Base-by-base conservation (phyloP, 495 filamentous ascomycete species). In the Friedmanniomyces simplex region DNA sequence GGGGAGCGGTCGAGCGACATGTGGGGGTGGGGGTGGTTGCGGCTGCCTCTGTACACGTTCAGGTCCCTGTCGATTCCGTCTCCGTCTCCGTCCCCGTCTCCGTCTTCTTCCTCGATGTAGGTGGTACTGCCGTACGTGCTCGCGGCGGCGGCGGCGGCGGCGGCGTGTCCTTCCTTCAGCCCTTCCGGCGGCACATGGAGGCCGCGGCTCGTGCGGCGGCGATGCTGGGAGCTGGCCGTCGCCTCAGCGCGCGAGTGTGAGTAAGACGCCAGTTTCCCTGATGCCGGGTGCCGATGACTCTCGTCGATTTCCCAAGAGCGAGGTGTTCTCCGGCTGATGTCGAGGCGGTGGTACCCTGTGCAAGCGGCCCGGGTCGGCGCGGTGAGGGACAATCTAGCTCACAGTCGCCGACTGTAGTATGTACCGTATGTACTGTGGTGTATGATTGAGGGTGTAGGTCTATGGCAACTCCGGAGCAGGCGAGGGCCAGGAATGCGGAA, bases 1-100 rank as follows among this genome's bases (percentile, higher is more conserved):
- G 88, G 88, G 65, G 88, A 91, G 71, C 87, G 82, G 53, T 88
- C 90, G 54, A 89, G 71, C 62, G 88, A 87, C 89, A 95, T 94
- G 60, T 50, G n/a, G n/a, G n/a, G n/a, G n/a, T n/a, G n/a, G n/a
- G n/a, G n/a, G n/a, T n/a, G 50, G 13, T 52, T 13, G 42, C 24
- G 28, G n/a, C 54, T 41, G 42, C n/a, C 49, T 52, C 24, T 24
- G 20, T 28, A 25, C 46, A n/a, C n/a, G n/a, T n/a, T n/a, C n/a
- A n/a, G n/a, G n/a, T n/a, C 46, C 11, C 41, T 22, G 41, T 24
- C 7, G 4, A 7, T 22, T 13, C 49, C 30, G 16, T 14, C 30
- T 37, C 25, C 49, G 10, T 22, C 48, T 50, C 25, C 25, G 11
- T 20, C 3, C 13, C 14, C 20, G 22, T 22, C 25, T 26, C 43